A percentile compares a stretch with the other conserved stretches of the same genome.
These are phyloP conservation scores for Saturnispora bothae DNA, from an alignment of 805 yeast species.

Conservation along the genomic window DNA sequence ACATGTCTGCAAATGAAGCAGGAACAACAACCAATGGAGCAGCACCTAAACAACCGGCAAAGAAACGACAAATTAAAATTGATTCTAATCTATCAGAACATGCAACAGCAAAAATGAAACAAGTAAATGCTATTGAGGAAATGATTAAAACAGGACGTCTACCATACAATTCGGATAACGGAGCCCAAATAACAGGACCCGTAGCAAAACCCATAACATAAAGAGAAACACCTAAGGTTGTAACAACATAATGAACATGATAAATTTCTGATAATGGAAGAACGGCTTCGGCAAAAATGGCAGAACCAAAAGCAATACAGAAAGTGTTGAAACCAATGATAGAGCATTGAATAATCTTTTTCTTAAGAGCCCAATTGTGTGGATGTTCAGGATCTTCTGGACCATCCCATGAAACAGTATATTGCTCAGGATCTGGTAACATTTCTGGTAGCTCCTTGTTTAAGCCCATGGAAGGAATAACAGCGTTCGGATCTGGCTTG, in stretches of 20 bases:
- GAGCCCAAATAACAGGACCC: constrained; percentile 89
- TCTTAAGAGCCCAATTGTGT: constrained; percentile 54
- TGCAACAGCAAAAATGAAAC: constrained; percentile 66
- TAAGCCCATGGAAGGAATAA: constrained; percentile 56
- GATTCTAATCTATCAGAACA: constrained; percentile 73
- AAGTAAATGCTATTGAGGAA: constrained; percentile 44
- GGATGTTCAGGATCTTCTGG: constrained; percentile 74
- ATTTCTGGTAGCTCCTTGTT: constrained; percentile 53
- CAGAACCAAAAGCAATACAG: constrained; percentile 64
- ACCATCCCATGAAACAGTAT: constrained; percentile 66
- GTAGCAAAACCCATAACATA: constrained; percentile 90
- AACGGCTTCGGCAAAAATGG: constrained; percentile 64
- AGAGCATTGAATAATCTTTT: constrained; percentile 36
- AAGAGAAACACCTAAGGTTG: constrained; percentile 64
- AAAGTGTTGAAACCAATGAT: constrained; percentile 40
- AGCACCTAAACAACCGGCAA: constrained; percentile 74
- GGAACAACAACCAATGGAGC: constrained; percentile 82
- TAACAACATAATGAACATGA: constrained; percentile 57
- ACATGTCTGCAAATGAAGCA: constrained; percentile 79
- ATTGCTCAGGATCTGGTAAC: constrained; percentile 44
- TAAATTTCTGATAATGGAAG: constrained; percentile 37
- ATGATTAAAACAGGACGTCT: constrained; percentile 51
- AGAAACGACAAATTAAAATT: constrained; percentile 64
- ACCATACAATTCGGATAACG: constrained; percentile 70
- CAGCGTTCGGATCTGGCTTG: constrained; percentile 25